Base-by-base conservation (phyloP, 768 basidiomycete genomes). In the Collybiopsis luxurians region DNA sequence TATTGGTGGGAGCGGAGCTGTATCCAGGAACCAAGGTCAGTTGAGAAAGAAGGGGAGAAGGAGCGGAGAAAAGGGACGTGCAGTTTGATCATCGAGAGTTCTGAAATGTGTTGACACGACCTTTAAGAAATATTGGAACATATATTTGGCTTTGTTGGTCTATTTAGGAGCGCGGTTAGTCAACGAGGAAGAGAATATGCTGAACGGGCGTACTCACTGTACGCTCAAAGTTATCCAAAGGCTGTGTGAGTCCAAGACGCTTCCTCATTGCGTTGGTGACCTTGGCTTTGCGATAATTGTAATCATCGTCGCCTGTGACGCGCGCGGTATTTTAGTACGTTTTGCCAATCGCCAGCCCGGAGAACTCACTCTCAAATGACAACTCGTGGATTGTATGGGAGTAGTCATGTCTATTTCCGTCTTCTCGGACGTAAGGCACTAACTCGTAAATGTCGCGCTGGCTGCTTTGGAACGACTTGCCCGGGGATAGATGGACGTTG, bases 71-170 rank as follows among this genome's bases (percentile, higher is more conserved):
- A 4, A 27, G 13, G 24, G 10, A 73, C 83, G 45, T 67, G 90
- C 89, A 10, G 73, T 66, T 63, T 87, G 80, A 27, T 86, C 89
- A 59, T 89, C 83, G 26, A 96, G 75, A 19, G 87, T 90, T 59
- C 84, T 81, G 75, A 97, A 98, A 66, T 90, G 89, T 2, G 96
- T 99, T 7, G 94, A 93, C 38, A 99, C 97, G 45, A 99, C 96
- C 73, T 99, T 99, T 66, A 99, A 80, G 85, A 98, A 98, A 73
- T 98, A 96, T 68, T 98, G 94, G 82, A 94, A 97, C 93, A 97
- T 95, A 69, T 92, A 96, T 61, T 93, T 82, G 19, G 86, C 71
- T 67, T 90, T 89, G 61, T 71, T 75, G 1, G 93, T 94, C 88
- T 91, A 58, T 1, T 23, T 15, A 10, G 28, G n/a, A 21, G 28